Evolutionary conservation across 129 eudicot species (phyloP), one percentile per base, ranked within the genome.

Genomic region (Ambrosia artemisiifolia): DNA sequence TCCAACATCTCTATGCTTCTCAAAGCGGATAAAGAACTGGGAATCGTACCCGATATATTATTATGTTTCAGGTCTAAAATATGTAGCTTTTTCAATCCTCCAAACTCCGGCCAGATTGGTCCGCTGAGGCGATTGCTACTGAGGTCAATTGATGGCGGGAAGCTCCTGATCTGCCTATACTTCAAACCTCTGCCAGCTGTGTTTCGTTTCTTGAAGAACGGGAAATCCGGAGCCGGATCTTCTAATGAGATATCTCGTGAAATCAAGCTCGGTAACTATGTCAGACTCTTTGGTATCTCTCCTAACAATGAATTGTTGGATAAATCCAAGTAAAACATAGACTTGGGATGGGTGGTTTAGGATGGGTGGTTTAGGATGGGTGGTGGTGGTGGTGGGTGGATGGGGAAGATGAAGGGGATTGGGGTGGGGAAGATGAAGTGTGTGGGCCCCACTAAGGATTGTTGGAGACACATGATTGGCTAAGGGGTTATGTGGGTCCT

Each of bases 291-390:
- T 6, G 96, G 96, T 50, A 90, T 81, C 51, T 84, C 80, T 65
- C 96, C 96, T 1, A 85, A 60, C 32, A 90, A 77, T 6, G 93
- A 73, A 67, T 90, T 90, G 82, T 87, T 87, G 12, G 96, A 90
- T 61, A 90, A 81, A 50, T 90, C 96, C 74, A 90, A 71, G 77
- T 90, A 90, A 79, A 87, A 90, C 11, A 90, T 77, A 71, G 66
- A 83, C 67, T 33, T 57, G 40, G n/a, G n/a, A n/a, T n/a, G n/a
- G n/a, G n/a, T n/a, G n/a, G n/a, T n/a, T n/a, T n/a, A n/a, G n/a
- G n/a, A n/a, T n/a, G n/a, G n/a, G n/a, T n/a, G n/a, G n/a, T n/a
- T n/a, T n/a, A n/a, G n/a, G n/a, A n/a, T n/a, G n/a, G n/a, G n/a
- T n/a, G n/a, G n/a, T n/a, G n/a, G n/a, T n/a, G n/a, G n/a, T n/a